These are phyloP conservation scores for Fusarium nanum DNA, from an alignment of 2,329 filamentous ascomycete genomes.

Conservation along the genomic window DNA sequence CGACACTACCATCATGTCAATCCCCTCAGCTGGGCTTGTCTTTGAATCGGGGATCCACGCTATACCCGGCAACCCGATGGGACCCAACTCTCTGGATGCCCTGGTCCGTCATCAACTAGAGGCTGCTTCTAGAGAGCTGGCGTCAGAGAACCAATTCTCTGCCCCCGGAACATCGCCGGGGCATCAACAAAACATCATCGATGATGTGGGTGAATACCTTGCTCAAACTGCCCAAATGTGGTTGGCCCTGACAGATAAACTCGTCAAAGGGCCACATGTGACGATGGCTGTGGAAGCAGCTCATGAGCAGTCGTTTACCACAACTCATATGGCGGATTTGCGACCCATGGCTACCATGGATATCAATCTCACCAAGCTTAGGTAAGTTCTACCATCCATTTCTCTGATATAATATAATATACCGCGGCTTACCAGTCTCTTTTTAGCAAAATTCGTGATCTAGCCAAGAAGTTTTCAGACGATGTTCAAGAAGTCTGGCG, in stretches of 20 bases:
- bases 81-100: conserved; percentile 42
- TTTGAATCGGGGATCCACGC: conserved; percentile 48
- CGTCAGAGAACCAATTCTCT: conserved; percentile 31
- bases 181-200: conserved; percentile 47
- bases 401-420: neutral
- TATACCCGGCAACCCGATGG: conserved; percentile 26
- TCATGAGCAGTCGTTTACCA: conserved; percentile 44
- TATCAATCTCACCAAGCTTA: conserved; percentile 49
- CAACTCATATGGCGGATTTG: conserved; percentile 48
- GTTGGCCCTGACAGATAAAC: conserved; percentile 50
- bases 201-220: conserved; percentile 53
- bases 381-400: conserved; percentile 44
- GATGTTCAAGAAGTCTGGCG: conserved; percentile 52
- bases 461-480: conserved; percentile 50
- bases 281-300: conserved; percentile 44
- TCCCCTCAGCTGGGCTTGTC: conserved; percentile 44
- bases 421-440: conserved; percentile 23
- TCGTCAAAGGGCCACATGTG: conserved; percentile 51
- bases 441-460: conserved; percentile 51
- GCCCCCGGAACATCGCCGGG: conserved; percentile 14
- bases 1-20: conserved; percentile 41
- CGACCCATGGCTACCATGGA: conserved; percentile 48
- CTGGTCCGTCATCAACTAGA: conserved; percentile 48
- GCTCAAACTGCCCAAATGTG: conserved; percentile 50
- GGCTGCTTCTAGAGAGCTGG: conserved; percentile 41